Percentiles rank a stretch among this genome's conserved stretches.
Conservation (phyloP, 768 basidiomycete species). For the Russula ochroleuca region DNA sequence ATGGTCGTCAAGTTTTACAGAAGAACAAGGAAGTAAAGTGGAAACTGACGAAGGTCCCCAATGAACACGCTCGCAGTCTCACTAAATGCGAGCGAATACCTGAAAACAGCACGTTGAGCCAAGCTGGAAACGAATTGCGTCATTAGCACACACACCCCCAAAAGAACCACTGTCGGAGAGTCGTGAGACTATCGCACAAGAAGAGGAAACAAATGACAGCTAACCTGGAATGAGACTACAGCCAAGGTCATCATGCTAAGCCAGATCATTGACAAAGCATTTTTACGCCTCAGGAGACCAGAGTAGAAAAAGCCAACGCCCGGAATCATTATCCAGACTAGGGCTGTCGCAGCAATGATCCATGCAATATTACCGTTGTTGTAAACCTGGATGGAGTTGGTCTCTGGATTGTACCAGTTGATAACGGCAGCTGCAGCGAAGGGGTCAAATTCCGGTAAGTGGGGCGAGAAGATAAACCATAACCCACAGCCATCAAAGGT, state of each 20-base stretch:
- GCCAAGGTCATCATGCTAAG: conserved; percentile 72
- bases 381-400: conserved; percentile 37
- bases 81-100: conserved; percentile 83
- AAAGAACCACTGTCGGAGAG: conserved; percentile 78
- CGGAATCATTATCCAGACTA: conserved; percentile 67
- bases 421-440: conserved; percentile 39
- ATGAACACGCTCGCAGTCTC: conserved; percentile 72
- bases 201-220: background rate
- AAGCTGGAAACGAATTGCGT: background rate
- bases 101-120: conserved; percentile 14
- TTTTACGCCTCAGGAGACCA: conserved; percentile 87
- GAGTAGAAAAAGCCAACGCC: conserved; percentile 86
- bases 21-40: background rate
- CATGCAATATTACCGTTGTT: conserved; percentile 66
- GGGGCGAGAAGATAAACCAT: background rate
- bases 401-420: conserved; percentile 31
- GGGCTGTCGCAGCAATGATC: conserved; percentile 67
- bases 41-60: conserved; percentile 70
- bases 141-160: conserved; percentile 54
- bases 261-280: conserved; percentile 88
- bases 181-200: conserved; percentile 13
- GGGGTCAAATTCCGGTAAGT: background rate
- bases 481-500: conserved; percentile 30
- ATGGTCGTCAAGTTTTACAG: background rate
- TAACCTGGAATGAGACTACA: conserved; percentile 79